A percentile compares a stretch with the other conserved stretches of the same genome.
Conservation (phyloP, 2,329 filamentous ascomycete species). For the Sordariomycetes sp. region DNA sequence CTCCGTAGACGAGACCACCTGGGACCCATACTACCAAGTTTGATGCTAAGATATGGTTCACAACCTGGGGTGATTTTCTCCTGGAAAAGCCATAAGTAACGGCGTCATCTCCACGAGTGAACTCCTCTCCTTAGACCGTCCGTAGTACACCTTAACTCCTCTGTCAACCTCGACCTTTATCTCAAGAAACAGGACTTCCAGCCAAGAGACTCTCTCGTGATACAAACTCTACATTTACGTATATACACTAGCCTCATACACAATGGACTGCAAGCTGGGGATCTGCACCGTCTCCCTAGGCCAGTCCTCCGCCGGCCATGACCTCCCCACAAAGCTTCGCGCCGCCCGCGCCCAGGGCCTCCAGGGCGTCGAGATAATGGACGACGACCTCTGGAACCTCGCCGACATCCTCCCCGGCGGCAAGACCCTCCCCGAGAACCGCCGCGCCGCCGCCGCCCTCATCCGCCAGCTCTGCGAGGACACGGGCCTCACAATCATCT, state of each 20-base stretch:
- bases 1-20: no score
- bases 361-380: constrained; percentile 62
- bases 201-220: neutral
- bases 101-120: no score
- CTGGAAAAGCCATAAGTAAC: no score
- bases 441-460: constrained; percentile 42
- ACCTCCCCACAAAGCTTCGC: constrained; percentile 52
- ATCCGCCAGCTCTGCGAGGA: constrained; percentile 43
- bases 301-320: constrained; percentile 54
- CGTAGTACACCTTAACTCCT: neutral
- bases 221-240: neutral
- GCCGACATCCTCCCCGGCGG: constrained; percentile 30
- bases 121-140: no score
- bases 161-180: neutral
- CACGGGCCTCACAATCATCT: constrained; percentile 44
- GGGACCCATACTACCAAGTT: no score
- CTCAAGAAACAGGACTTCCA: neutral
- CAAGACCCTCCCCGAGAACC: constrained; percentile 21
- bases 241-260: constrained; percentile 6
- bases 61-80: no score
- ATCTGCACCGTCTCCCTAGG: constrained; percentile 72
- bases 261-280: constrained; percentile 43
- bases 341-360: constrained; percentile 53
- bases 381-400: constrained; percentile 58
- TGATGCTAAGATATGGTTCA: no score